These are phyloP conservation scores for Fraxinus sp. DNA, from an alignment of 305 asterid species.

Conservation along the genomic window DNA sequence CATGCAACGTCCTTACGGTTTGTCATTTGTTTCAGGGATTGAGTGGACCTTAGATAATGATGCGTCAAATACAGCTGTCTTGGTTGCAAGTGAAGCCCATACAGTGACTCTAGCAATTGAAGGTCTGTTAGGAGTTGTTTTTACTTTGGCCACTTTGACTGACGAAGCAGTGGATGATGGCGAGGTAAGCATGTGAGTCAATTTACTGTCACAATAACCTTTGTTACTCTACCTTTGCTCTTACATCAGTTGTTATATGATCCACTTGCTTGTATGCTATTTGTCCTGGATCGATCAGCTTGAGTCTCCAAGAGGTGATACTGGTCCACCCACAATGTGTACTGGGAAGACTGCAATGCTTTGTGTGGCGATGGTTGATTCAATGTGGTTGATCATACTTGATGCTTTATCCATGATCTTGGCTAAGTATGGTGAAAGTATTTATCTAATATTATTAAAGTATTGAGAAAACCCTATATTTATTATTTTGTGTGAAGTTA, in stretches of 20 bases:
- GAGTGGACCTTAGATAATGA: constrained; percentile 99
- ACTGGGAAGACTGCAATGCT: constrained; percentile 73
- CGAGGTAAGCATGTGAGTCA: constrained; percentile 56
- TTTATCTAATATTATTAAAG: constrained; percentile 25
- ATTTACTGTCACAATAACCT: constrained; percentile 6
- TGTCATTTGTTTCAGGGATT: constrained; percentile 55
- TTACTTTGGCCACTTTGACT: constrained; percentile 93
- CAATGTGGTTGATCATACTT: constrained; percentile 85
- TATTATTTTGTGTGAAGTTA: constrained; percentile 27
- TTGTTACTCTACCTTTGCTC: constrained; percentile 12
- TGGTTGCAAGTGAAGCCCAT: constrained; percentile 99
- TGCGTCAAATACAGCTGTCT: constrained; percentile 90
- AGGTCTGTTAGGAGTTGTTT: constrained; percentile 91
- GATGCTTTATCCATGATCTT: constrained; percentile 90
- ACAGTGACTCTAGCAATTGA: constrained; percentile 93
- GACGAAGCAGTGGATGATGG: constrained; percentile 95
- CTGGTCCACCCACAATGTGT: constrained; percentile 60
- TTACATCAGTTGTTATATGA: constrained; percentile 15
- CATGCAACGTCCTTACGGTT: neutral
- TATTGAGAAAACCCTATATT: neutral
- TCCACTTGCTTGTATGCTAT: constrained; percentile 28
- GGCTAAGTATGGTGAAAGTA: constrained; percentile 60
- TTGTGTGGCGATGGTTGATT: constrained; percentile 86
- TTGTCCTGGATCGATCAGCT: constrained; percentile 61
- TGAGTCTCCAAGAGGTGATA: constrained; percentile 84